Percentiles rank a stretch among this genome's conserved stretches.
These are phyloP conservation scores for Mercurialis annua DNA, from an alignment of 345 rosid species.

Conservation along the genomic window DNA sequence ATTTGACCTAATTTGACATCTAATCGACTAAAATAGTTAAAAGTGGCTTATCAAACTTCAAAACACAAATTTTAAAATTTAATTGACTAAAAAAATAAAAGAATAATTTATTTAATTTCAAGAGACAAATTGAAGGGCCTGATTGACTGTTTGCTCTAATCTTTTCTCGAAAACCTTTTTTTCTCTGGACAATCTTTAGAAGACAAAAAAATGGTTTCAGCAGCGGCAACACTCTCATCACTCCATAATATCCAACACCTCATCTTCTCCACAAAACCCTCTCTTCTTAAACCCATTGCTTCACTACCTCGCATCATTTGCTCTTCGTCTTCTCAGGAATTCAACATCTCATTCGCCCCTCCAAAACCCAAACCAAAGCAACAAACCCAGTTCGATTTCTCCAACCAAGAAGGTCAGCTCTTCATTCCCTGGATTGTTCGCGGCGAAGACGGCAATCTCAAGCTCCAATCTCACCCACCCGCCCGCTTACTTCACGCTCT, in stretches of 20 bases:
- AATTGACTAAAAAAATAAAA: too few species aligned
- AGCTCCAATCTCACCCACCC: conserved; percentile 73
- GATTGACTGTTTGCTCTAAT: too few species aligned
- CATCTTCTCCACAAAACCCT: conserved; percentile 33
- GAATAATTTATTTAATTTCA: too few species aligned
- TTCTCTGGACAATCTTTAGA: background rate
- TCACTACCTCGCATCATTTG: conserved; percentile 40
- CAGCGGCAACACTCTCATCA: conserved; percentile 26
- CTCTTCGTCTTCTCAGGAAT: conserved; percentile 41
- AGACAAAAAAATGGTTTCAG: conserved; percentile 30
- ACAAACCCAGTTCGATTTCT: background rate
- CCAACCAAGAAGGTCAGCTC: conserved; percentile 36
- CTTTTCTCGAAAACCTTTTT: too few species aligned
- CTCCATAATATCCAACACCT: conserved; percentile 28
- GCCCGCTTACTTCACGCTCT: conserved; percentile 51
- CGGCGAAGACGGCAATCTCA: conserved; percentile 78
- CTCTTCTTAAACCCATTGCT: conserved; percentile 39
- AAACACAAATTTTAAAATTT: too few species aligned
- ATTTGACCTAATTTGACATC: too few species aligned
- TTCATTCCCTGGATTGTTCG: conserved; percentile 93
- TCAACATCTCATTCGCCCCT: conserved; percentile 85
- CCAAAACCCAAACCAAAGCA: conserved; percentile 52
- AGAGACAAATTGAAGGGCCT: too few species aligned
- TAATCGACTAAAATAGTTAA: too few species aligned
- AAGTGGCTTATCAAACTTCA: too few species aligned